A percentile compares a stretch with the other conserved stretches of the same genome.
These are phyloP conservation scores for Colletotrichum echinochloae DNA, from an alignment of 2,329 filamentous ascomycete species.

Conservation along the genomic window DNA sequence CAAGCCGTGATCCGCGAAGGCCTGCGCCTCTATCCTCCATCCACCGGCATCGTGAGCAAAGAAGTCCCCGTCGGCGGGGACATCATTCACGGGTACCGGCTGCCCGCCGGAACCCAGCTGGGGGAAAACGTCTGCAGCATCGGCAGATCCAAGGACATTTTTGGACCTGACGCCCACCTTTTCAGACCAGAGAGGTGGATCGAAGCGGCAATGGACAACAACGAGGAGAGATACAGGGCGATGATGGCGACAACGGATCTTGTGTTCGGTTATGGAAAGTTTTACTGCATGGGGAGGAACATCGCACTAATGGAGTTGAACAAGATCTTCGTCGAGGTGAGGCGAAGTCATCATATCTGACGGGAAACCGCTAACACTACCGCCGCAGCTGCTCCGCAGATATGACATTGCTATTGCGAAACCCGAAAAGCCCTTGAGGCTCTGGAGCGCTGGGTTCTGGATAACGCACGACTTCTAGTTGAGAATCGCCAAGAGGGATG, in stretches of 20 bases:
- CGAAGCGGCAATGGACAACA: slow-evolving; percentile 45
- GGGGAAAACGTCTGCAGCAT: slow-evolving; percentile 56
- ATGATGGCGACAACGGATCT: slow-evolving; percentile 56
- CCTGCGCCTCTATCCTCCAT: slow-evolving; percentile 61
- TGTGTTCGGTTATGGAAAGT: slow-evolving; percentile 57
- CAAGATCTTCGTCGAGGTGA: slow-evolving; percentile 58
- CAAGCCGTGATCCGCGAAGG: slow-evolving; percentile 66
- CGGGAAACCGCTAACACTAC: fast-evolving
- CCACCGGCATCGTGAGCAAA: slow-evolving; percentile 62
- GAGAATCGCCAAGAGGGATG: slow-evolving; percentile 32
- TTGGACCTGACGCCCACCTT: slow-evolving; percentile 57
- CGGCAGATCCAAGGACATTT: slow-evolving; percentile 53
- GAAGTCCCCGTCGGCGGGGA: slow-evolving; percentile 58
- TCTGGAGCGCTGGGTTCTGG: slow-evolving; percentile 43
- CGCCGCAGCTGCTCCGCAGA: slow-evolving; percentile 42
- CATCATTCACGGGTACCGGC: slow-evolving; percentile 49
- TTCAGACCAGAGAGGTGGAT: slow-evolving; percentile 65
- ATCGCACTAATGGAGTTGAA: slow-evolving; percentile 59
- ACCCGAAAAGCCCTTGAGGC: slow-evolving; percentile 40
- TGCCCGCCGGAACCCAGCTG: slow-evolving; percentile 54
- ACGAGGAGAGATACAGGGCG: slow-evolving; percentile 45
- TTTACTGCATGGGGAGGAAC: slow-evolving; percentile 57
- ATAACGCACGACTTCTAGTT: slow-evolving; percentile 44
- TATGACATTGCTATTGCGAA: slow-evolving; percentile 43
- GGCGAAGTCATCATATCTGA: slow-evolving; percentile 43